A percentile compares a stretch with the other conserved stretches of the same genome.
phyloP scores from a whole-genome alignment of 371 early-diverging fungal genomes.

The Zopfochytrium polystomum region DNA sequence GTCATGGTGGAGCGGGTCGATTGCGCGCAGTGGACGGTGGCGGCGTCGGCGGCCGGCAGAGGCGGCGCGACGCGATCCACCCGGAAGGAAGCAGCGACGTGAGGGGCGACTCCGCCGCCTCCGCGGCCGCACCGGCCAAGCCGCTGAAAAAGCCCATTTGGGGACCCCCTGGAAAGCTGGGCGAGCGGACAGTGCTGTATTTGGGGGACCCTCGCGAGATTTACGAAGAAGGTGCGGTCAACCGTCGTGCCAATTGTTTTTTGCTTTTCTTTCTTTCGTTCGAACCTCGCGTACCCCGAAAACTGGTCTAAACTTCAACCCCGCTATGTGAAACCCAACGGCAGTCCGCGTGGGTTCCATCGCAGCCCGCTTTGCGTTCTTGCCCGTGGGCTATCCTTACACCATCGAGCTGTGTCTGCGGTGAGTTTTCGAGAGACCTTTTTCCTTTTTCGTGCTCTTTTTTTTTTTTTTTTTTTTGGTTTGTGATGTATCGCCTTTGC shows the following conservation, averaged over 20 bases:
- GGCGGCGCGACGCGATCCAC: too few relatives aligned
- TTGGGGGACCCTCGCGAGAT: slow-evolving; percentile 62
- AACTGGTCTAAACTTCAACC: too few relatives aligned
- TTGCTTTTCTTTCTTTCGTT: slow-evolving; percentile 46
- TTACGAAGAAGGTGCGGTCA: slow-evolving; percentile 54
- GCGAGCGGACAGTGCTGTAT: slow-evolving; percentile 40
- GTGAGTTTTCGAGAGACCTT: slow-evolving; percentile 49
- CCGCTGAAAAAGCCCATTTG: background rate
- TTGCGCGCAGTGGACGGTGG: background rate
- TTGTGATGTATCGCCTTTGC: too few relatives aligned
- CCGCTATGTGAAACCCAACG: too few relatives aligned
- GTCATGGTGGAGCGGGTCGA: background rate
- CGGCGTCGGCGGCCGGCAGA: too few relatives aligned
- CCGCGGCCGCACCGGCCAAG: background rate
- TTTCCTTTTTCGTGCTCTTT: background rate
- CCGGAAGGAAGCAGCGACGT: background rate
- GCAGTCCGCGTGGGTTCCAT: slow-evolving; percentile 64
- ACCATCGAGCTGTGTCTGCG: slow-evolving; percentile 52
- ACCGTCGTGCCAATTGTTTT: slow-evolving; percentile 55
- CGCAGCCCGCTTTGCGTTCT: slow-evolving; percentile 51
- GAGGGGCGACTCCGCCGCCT: background rate
- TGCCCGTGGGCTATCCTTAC: slow-evolving; percentile 63
- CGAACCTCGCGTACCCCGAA: too few relatives aligned
- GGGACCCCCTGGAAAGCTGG: too few relatives aligned
- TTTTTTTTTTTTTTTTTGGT: too few relatives aligned